These are phyloP conservation scores for Teunomyces tritomae DNA, from an alignment of 805 yeast genomes.

Conservation along the genomic window DNA sequence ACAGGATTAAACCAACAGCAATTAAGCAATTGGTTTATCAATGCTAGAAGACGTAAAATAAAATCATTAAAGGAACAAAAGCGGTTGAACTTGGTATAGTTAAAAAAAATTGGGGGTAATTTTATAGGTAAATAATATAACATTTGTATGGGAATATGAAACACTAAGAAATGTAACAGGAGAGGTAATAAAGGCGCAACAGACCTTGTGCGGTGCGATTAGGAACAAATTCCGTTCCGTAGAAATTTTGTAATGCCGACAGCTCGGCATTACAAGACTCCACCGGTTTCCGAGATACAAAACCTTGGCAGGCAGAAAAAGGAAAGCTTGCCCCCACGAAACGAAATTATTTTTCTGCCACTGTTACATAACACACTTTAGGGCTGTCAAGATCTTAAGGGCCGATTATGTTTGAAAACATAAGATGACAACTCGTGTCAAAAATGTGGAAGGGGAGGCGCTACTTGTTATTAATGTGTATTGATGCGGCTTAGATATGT, in stretches of 20 bases:
- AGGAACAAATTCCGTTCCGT: neutral
- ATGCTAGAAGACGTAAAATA: constrained; percentile 77
- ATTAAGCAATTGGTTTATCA: constrained; percentile 83
- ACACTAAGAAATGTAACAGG: neutral
- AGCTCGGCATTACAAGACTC: neutral
- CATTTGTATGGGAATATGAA: constrained; percentile 1
- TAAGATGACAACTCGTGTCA: too few relatives aligned
- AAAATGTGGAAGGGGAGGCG: too few relatives aligned
- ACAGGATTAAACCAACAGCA: constrained; percentile 83
- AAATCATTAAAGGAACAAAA: constrained; percentile 45
- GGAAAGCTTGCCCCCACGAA: constrained; percentile 1
- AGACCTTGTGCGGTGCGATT: neutral
- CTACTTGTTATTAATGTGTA: neutral
- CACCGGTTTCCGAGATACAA: constrained; percentile 2
- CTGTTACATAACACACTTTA: neutral
- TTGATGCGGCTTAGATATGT: neutral
- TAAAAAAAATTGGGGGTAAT: neutral
- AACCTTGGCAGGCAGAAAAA: neutral
- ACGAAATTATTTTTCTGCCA: neutral
- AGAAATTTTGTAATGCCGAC: neutral
- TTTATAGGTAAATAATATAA: neutral
- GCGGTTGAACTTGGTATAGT: constrained; percentile 10
- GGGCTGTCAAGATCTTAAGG: neutral
- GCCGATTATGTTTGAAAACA: neutral
- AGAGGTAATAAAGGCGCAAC: neutral